Evolutionary conservation across 148 eudicot species (phyloP), one percentile per base, ranked within the genome.

Genomic region (Cornus florida): DNA sequence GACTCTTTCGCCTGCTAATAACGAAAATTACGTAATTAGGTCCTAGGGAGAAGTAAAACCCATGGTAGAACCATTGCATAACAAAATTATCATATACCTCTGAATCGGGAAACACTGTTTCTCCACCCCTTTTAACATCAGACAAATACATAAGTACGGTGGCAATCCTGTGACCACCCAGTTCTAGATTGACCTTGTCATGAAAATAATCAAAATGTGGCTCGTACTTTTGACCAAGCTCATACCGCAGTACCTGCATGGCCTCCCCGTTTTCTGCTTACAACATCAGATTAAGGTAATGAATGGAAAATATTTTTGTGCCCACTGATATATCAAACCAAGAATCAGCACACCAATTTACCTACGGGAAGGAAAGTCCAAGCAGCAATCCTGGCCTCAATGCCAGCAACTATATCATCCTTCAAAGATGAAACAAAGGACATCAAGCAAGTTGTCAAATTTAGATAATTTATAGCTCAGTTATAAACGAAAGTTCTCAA

Each of bases 111-210:
- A 96, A 96, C 78, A 92, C 85, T 6, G 99, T 96, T 86, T 96
- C 98, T 78, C 99, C 99, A 22, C 98, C 99, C 87, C 86, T 86
- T 60, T 83, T 85, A 67, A 94, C 95, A 79, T 90, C 72, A 32
- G 99, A 92, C 79, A 94, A 80, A 82, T 96, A 96, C 97, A 96
- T 94, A 62, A 94, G 94, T 41, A 96, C 98, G 59, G 98, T 96
- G 68, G 97, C 97, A 39, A 88, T 71, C 33, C 99, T 86, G 75
- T 94, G 97, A 65, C 99, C 99, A 35, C 99, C 98, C 31, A 86
- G 72, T 65, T 87, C 80, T 84, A 82, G 97, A 87, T 94, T 93
- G 33, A 74, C 75, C 86, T 90, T 89, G 81, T 96, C 98, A 66
- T 77, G 79, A 68, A 92, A 96, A 86, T 80, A 94, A 84, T 96